Conservation (phyloP, 2,329 filamentous ascomycete species). For the Sclerotinia trifoliorum region DNA sequence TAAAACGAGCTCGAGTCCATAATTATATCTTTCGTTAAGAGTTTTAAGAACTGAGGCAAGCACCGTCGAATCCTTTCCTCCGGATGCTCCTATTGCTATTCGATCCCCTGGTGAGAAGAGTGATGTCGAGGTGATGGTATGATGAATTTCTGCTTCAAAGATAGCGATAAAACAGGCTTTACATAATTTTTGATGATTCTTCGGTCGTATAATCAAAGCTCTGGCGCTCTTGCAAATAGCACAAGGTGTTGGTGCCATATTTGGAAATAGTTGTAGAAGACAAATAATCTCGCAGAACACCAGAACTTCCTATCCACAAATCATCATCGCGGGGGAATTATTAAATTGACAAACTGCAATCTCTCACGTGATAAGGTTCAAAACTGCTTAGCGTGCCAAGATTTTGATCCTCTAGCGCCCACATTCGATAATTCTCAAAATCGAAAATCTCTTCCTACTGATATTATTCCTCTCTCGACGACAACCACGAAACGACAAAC, state of each 20-base stretch:
- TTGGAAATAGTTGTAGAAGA: neutral
- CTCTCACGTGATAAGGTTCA: slow-evolving; percentile 2
- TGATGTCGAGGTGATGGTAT: slow-evolving; percentile 79
- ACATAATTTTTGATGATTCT: slow-evolving; percentile 93
- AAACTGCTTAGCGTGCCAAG: slow-evolving; percentile 29
- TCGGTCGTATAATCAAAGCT: slow-evolving; percentile 88
- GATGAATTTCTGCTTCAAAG: slow-evolving; percentile 92
- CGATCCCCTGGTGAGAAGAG: slow-evolving; percentile 82
- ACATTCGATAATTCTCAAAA: slow-evolving; percentile 22
- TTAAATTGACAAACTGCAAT: neutral
- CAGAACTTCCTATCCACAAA: slow-evolving; percentile 3
- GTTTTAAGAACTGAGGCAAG: slow-evolving; percentile 93
- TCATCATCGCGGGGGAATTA: slow-evolving; percentile 19
- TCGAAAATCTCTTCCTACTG: slow-evolving; percentile 32
- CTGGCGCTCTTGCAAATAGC: slow-evolving; percentile 72
- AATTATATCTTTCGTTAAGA: slow-evolving; percentile 83
- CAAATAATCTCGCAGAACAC: neutral
- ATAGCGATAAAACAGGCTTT: slow-evolving; percentile 80
- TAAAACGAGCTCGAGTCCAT: slow-evolving; percentile 80
- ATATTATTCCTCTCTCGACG: slow-evolving; percentile 32
- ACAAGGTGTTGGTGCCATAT: slow-evolving; percentile 73
- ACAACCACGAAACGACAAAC: slow-evolving; percentile 28
- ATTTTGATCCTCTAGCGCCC: slow-evolving; percentile 29
- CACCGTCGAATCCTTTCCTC: slow-evolving; percentile 96
- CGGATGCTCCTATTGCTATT: slow-evolving; percentile 92